phyloP scores from a whole-genome alignment of 495 filamentous ascomycete species.

The Podospora conica region DNA sequence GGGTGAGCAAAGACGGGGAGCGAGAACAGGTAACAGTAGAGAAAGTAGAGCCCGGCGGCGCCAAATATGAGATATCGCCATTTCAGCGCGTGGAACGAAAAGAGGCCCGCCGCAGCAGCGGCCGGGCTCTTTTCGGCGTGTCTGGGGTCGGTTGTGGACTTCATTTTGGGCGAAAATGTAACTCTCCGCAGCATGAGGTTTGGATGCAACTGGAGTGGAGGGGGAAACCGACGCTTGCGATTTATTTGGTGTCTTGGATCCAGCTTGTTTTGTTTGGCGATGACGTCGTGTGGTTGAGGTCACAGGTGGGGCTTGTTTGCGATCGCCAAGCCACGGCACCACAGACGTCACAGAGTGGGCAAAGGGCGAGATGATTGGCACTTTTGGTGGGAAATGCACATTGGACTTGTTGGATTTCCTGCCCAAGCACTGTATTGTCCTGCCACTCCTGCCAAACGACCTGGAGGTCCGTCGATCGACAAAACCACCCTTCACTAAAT shows the following conservation, averaged over 20 bases:
- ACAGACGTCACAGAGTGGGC: neutral
- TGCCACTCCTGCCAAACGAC: no score
- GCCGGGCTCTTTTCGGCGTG: neutral
- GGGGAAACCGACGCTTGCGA: neutral
- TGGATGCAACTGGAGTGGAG: neutral
- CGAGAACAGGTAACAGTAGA: constrained; percentile 35
- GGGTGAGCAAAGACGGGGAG: constrained; percentile 38
- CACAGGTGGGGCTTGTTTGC: neutral
- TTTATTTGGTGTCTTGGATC: neutral
- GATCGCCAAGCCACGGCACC: neutral
- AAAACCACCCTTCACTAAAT: no score
- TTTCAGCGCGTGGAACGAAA: neutral
- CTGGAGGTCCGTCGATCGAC: no score
- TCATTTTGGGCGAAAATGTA: neutral
- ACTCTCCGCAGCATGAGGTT: no score
- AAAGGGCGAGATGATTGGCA: neutral
- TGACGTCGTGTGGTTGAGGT: neutral
- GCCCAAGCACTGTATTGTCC: no score
- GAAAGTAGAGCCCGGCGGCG: constrained; percentile 21
- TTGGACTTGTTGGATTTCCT: neutral
- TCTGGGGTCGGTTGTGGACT: neutral
- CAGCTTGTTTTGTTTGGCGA: neutral
- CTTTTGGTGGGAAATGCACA: neutral
- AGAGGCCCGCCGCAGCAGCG: neutral
- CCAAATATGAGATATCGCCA: constrained; percentile 22